A percentile compares a stretch with the other conserved stretches of the same genome.
Evolutionary conservation across 441 rosid species (phyloP).

Genomic region (Bruguiera hainesii): DNA sequence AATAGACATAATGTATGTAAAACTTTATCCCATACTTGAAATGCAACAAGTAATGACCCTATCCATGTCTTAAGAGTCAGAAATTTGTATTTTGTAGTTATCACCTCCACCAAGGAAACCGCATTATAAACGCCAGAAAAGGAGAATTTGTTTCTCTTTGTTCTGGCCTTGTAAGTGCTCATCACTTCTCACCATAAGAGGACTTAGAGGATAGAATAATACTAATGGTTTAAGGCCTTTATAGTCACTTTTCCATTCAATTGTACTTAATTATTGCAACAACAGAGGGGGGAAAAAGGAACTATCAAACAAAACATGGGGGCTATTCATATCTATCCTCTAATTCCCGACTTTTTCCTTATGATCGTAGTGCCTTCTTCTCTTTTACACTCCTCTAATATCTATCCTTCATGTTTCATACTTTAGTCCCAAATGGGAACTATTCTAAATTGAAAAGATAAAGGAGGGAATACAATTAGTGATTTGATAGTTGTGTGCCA

Average conservation of each 20-base stretch:
- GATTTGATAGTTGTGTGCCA: not conserved
- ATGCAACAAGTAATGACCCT: not conserved
- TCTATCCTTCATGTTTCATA: not conserved
- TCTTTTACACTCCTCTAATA: not conserved
- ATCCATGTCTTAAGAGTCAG: conserved; percentile 4
- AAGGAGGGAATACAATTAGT: not conserved
- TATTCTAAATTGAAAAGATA: too few species aligned
- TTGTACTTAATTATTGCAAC: conserved; percentile 4
- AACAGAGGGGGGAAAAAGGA: not conserved
- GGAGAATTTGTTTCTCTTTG: not conserved
- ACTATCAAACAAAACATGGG: not conserved
- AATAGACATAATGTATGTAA: not conserved
- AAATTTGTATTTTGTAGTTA: not conserved
- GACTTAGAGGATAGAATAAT: not conserved
- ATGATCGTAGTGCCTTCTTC: conserved; percentile 3
- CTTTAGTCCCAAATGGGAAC: conserved; percentile 2
- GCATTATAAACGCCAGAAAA: not conserved
- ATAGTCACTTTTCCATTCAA: conserved; percentile 16
- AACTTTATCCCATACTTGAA: not conserved
- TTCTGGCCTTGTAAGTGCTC: too few species aligned
- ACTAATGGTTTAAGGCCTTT: conserved; percentile 2
- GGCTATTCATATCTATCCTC: too few species aligned
- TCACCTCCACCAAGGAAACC: conserved; percentile 6
- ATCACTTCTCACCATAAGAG: too few species aligned
- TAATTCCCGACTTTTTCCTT: conserved; percentile 13